phyloP scores from a whole-genome alignment of 2,329 filamentous ascomycete species.

The Nannizzia gypsea region DNA sequence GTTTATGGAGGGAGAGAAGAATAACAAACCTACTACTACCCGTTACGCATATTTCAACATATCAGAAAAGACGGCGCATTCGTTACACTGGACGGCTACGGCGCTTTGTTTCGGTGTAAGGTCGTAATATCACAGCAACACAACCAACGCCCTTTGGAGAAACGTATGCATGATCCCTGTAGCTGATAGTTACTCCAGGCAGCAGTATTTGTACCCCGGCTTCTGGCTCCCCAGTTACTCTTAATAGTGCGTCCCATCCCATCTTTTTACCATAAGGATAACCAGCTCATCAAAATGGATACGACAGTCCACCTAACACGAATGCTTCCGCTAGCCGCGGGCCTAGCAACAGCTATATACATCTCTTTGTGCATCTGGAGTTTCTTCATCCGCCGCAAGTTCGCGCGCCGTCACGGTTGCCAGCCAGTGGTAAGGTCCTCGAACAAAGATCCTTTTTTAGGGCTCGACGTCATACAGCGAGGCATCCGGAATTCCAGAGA shows the following conservation, averaged over 20 bases:
- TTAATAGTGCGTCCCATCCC: neutral
- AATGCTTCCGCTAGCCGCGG: neutral
- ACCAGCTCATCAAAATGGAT: neutral
- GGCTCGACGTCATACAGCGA: conserved; percentile 38
- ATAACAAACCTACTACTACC: too few species aligned
- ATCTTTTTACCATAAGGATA: neutral
- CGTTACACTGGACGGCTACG: too few species aligned
- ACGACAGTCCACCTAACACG: neutral
- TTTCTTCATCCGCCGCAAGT: conserved; percentile 14
- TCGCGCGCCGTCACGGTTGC: conserved; percentile 29
- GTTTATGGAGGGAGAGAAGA: too few species aligned
- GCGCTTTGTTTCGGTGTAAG: too few species aligned
- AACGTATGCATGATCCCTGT: neutral
- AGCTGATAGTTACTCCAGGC: neutral
- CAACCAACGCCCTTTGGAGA: too few species aligned
- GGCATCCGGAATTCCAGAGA: neutral
- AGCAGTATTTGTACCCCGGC: neutral
- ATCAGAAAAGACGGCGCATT: too few species aligned
- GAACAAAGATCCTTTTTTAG: conserved; percentile 44
- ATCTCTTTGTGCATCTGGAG: conserved; percentile 5
- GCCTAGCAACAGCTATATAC: neutral
- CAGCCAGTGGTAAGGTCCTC: conserved; percentile 34
- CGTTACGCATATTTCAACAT: too few species aligned
- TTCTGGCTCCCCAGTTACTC: neutral
- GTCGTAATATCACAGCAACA: too few species aligned